phyloP scores from a whole-genome alignment of 2,329 filamentous ascomycete species.

The Colletotrichum sublineola region DNA sequence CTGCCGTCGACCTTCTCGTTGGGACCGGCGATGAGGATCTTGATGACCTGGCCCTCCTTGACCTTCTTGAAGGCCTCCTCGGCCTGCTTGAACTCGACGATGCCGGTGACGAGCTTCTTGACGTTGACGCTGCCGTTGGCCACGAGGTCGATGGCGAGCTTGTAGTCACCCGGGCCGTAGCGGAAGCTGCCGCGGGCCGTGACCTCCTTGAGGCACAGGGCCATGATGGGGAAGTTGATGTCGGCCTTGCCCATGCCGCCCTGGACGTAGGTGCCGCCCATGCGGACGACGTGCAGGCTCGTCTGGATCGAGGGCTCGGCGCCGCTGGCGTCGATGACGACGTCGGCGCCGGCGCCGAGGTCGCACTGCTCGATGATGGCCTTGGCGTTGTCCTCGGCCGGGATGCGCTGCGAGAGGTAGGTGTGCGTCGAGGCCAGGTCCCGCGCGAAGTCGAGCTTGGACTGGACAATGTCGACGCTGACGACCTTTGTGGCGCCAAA shows the following conservation, averaged over 20 bases:
- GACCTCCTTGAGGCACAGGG: constrained; percentile 89
- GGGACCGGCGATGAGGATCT: constrained; percentile 76
- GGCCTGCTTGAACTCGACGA: constrained; percentile 84
- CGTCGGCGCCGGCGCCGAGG: constrained; percentile 78
- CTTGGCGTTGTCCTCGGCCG: constrained; percentile 80
- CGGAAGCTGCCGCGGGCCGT: constrained; percentile 90
- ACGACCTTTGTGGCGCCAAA: constrained; percentile 89
- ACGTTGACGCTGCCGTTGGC: constrained; percentile 80
- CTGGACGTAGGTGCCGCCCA: constrained; percentile 84
- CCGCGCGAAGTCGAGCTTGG: constrained; percentile 83
- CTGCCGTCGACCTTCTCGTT: constrained; percentile 66
- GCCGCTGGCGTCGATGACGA: constrained; percentile 84
- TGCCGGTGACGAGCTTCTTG: constrained; percentile 83
- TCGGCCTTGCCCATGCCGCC: constrained; percentile 91
- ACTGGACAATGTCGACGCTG: constrained; percentile 87
- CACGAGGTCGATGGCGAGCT: constrained; percentile 83
- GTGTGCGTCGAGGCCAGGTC: constrained; percentile 79
- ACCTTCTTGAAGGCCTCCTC: constrained; percentile 90
- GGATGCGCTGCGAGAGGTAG: constrained; percentile 72
- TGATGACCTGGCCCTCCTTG: constrained; percentile 83
- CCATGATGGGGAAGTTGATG: constrained; percentile 93
- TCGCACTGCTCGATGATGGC: constrained; percentile 74
- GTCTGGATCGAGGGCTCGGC: constrained; percentile 84
- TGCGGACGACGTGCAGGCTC: constrained; percentile 76
- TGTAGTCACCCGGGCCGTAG: constrained; percentile 90